These are phyloP conservation scores for Tolypocladium cylindrosporum DNA, from an alignment of 2,329 filamentous ascomycete genomes.

Conservation along the genomic window DNA sequence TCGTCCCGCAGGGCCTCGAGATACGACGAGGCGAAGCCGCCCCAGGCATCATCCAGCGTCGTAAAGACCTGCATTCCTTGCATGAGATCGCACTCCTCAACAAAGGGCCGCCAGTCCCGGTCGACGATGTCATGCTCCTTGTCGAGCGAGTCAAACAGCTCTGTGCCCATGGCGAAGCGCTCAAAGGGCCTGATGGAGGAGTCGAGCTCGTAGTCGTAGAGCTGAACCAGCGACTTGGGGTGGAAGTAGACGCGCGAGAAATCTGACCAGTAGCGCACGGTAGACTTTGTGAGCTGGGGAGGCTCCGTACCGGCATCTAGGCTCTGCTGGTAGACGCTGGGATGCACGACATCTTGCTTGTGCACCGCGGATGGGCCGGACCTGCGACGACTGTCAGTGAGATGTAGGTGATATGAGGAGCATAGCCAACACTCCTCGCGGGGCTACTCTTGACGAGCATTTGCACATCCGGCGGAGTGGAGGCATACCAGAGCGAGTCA, in stretches of 20 bases:
- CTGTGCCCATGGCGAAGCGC: conserved; percentile 75
- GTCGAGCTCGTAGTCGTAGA: conserved; percentile 79
- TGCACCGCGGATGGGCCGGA: conserved; percentile 58
- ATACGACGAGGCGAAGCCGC: conserved; percentile 64
- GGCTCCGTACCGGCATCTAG: conserved; percentile 64
- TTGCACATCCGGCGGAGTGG: not conserved
- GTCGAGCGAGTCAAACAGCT: conserved; percentile 64
- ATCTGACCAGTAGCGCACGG: conserved; percentile 94
- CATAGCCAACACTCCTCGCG: not conserved
- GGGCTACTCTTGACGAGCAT: not conserved
- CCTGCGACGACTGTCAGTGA: conserved; percentile 30
- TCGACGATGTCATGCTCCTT: conserved; percentile 81
- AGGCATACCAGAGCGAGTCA: conserved; percentile 21
- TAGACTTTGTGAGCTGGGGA: conserved; percentile 53
- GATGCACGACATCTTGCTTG: conserved; percentile 54
- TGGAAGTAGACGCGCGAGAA: conserved; percentile 91
- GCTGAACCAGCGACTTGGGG: conserved; percentile 74
- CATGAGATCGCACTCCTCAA: conserved; percentile 87
- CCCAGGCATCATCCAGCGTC: conserved; percentile 69
- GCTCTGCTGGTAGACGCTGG: conserved; percentile 67
- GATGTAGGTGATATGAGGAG: not conserved
- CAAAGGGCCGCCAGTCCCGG: conserved; percentile 78
- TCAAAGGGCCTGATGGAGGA: conserved; percentile 78
- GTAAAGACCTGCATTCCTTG: conserved; percentile 76
- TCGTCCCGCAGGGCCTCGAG: conserved; percentile 77